Percentiles rank a stretch among this genome's conserved stretches.
Evolutionary conservation across 208 protist genomes (phyloP).

Genomic region (Novymonas esmeraldas): DNA sequence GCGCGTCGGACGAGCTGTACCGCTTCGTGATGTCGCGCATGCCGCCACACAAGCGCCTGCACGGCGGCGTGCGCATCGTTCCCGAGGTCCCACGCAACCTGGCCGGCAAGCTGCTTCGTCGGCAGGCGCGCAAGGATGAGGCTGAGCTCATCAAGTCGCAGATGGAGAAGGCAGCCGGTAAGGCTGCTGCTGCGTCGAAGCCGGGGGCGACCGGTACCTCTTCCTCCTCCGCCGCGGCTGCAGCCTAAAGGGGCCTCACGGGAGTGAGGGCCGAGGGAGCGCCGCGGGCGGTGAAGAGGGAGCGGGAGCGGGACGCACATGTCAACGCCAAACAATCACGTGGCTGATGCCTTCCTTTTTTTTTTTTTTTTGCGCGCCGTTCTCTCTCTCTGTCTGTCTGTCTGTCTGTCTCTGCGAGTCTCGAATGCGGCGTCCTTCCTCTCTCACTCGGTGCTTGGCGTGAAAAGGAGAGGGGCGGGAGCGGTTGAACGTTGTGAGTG

Average conservation of each 20-base stretch:
- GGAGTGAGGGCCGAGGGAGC: background rate
- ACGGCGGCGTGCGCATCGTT: conserved; percentile 71
- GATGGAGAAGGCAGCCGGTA: background rate
- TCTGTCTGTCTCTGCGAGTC: background rate
- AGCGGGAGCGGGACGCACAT: no score
- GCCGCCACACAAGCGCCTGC: conserved; percentile 73
- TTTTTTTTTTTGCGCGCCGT: no score
- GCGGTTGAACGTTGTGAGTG: no score
- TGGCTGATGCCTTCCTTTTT: no score
- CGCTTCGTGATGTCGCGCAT: conserved; percentile 40
- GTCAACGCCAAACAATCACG: no score
- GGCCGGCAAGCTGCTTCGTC: conserved; percentile 82
- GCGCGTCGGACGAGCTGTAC: conserved; percentile 48
- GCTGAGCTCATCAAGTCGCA: conserved; percentile 30
- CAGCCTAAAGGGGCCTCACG: background rate
- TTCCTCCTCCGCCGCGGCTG: background rate
- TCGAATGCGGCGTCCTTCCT: no score
- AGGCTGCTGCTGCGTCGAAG: background rate
- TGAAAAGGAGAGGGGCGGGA: no score
- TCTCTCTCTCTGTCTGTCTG: background rate
- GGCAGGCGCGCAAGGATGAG: conserved; percentile 41
- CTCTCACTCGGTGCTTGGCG: no score
- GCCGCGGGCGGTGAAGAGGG: background rate
- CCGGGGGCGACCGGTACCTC: background rate
- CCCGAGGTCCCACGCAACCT: conserved; percentile 59